phyloP scores from a whole-genome alignment of 1,139 yeast genomes.

The Suhomyces terraborum region DNA sequence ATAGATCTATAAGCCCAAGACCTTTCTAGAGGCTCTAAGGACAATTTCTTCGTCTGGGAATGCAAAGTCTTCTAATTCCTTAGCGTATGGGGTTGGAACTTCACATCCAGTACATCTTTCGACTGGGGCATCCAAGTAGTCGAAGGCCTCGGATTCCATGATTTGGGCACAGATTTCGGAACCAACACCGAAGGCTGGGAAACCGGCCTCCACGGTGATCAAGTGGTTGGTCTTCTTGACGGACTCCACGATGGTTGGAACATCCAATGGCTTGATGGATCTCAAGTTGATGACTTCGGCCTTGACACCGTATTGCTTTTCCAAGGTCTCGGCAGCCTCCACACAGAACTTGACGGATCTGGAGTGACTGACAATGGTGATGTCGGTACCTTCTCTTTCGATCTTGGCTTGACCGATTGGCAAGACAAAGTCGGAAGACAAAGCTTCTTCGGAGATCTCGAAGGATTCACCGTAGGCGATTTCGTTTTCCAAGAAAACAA shows the following conservation, averaged over 20 bases:
- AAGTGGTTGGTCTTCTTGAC: constrained; percentile 97
- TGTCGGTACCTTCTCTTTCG: constrained; percentile 89
- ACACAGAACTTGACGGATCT: constrained; percentile 86
- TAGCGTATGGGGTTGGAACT: constrained; percentile 98
- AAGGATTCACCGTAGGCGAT: constrained; percentile 89
- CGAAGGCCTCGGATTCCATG: constrained; percentile 98
- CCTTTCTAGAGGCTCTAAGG: constrained; percentile 88
- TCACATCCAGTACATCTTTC: constrained; percentile 99
- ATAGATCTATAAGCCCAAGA: constrained; percentile 59
- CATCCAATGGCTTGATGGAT: constrained; percentile 95
- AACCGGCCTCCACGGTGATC: constrained; percentile 95
- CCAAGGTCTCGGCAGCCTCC: constrained; percentile 85
- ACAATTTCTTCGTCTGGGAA: constrained; percentile 96
- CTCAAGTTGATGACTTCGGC: constrained; percentile 96
- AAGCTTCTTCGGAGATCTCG: constrained; percentile 86
- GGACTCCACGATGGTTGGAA: constrained; percentile 79
- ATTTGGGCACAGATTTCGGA: constrained; percentile 97
- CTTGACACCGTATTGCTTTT: constrained; percentile 80
- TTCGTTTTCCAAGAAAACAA: constrained; percentile 94
- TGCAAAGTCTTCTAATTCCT: constrained; percentile 95
- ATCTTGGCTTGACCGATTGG: constrained; percentile 97
- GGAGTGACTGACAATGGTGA: constrained; percentile 87
- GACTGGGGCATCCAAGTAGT: constrained; percentile 97
- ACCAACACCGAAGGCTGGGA: constrained; percentile 98
- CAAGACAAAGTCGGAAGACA: constrained; percentile 82